Evolutionary conservation across 192 early-diverging fungal genomes (phyloP).

Genomic region (Mortierella claussenii): DNA sequence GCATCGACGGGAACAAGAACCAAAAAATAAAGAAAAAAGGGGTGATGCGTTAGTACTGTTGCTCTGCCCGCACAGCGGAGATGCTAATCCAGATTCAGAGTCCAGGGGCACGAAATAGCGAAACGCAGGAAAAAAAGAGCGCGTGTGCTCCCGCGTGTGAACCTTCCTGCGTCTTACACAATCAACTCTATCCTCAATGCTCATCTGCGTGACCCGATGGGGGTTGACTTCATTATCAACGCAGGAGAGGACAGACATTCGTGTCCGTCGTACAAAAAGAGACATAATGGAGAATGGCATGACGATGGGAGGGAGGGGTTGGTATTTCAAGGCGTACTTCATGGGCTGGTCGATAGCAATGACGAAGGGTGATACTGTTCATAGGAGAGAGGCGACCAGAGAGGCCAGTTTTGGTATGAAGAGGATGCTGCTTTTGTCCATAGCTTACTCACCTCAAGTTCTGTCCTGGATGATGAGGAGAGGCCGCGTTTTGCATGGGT

Average conservation of each 20-base stretch:
- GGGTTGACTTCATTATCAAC: slow-evolving; percentile 6
- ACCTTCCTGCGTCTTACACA: background rate
- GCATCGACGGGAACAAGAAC: background rate
- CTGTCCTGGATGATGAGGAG: slow-evolving; percentile 27
- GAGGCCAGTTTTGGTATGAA: no score
- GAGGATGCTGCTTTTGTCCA: no score
- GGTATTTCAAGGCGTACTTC: no score
- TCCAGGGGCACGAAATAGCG: no score
- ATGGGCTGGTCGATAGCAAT: no score
- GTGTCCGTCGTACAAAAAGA: slow-evolving; percentile 1
- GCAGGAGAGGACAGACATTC: slow-evolving; percentile 9
- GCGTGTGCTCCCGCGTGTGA: slow-evolving; percentile 3
- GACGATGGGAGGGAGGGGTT: background rate
- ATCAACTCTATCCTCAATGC: slow-evolving; percentile 1
- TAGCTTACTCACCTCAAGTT: slow-evolving; percentile 40
- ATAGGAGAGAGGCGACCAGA: no score
- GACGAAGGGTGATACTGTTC: no score
- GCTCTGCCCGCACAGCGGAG: no score
- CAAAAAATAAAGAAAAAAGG: background rate
- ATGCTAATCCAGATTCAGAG: no score
- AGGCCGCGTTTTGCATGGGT: slow-evolving; percentile 11
- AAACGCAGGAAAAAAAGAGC: no score
- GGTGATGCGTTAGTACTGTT: no score
- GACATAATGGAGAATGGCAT: background rate
- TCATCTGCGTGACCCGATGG: background rate